These are phyloP conservation scores for Globisporangium iwayamae DNA, from an alignment of 352 stramenopile genomes.

Conservation along the genomic window DNA sequence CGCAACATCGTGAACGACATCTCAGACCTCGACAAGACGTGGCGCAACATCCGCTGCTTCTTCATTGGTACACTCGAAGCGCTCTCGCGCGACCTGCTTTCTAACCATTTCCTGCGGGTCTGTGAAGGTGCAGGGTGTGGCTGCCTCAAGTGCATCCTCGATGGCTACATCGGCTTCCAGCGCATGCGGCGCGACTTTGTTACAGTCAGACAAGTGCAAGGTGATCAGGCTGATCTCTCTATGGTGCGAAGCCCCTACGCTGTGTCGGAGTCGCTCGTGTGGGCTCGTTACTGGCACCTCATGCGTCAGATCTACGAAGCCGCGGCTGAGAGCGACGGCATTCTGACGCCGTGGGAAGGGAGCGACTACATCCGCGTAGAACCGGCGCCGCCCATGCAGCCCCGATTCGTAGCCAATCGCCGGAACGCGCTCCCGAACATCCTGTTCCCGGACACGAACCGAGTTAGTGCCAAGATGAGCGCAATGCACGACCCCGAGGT, in stretches of 20 bases:
- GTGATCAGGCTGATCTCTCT: not conserved
- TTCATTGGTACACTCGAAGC: constrained; percentile 73
- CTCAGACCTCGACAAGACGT: constrained; percentile 61
- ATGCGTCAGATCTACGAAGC: constrained; percentile 79
- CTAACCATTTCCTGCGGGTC: constrained; percentile 50
- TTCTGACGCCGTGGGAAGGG: constrained; percentile 55
- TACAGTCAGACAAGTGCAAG: constrained; percentile 13
- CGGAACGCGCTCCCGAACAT: constrained; percentile 60
- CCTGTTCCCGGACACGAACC: constrained; percentile 62
- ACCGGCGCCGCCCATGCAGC: constrained; percentile 31
- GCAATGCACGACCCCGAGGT: constrained; percentile 36
- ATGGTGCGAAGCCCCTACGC: constrained; percentile 22
- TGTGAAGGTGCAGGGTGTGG: constrained; percentile 75
- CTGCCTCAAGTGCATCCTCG: constrained; percentile 79
- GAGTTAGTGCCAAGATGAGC: constrained; percentile 57
- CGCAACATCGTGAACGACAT: constrained; percentile 66
- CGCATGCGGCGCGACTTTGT: constrained; percentile 58
- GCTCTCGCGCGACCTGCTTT: constrained; percentile 43
- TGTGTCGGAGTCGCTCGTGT: constrained; percentile 63
- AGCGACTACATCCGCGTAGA: constrained; percentile 29
- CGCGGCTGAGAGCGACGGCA: constrained; percentile 53
- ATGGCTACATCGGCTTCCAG: constrained; percentile 80
- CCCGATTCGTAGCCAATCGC: constrained; percentile 36
- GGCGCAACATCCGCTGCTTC: constrained; percentile 44
- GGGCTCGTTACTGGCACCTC: constrained; percentile 78